phyloP scores from a whole-genome alignment of 2,329 filamentous ascomycete species.

The Penicillium sp. region DNA sequence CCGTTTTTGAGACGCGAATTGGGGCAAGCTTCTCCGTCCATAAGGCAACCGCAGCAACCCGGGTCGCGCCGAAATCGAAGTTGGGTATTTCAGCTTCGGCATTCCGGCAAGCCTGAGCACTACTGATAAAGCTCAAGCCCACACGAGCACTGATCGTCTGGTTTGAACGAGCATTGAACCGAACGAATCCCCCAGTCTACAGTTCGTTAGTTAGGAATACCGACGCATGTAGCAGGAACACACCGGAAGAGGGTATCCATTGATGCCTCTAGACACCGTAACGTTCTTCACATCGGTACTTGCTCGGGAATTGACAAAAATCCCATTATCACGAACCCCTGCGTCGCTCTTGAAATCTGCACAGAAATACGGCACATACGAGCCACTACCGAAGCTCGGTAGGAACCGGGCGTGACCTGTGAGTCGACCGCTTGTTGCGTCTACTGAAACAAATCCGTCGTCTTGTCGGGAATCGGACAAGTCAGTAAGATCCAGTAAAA shows the following conservation, averaged over 20 bases:
- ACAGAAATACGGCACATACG: conserved; percentile 67
- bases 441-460: conserved; percentile 64
- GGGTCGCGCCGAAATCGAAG: conserved; percentile 64
- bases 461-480: conserved; percentile 64
- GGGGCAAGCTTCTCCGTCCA: conserved; percentile 63
- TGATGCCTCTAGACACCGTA: conserved; percentile 61
- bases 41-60: conserved; percentile 55
- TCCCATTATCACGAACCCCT: conserved; percentile 61
- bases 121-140: conserved; percentile 71
- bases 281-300: conserved; percentile 58
- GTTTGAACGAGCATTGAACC: conserved; percentile 58
- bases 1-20: conserved; percentile 41
- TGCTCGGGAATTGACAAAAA: conserved; percentile 67
- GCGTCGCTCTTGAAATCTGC: conserved; percentile 66
- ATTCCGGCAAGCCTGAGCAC: conserved; percentile 67
- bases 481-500: conserved; percentile 69
- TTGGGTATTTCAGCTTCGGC: conserved; percentile 70
- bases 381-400: conserved; percentile 68
- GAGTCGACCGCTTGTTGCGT: conserved; percentile 63
- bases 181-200: conserved; percentile 66
- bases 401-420: conserved; percentile 64
- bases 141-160: conserved; percentile 66
- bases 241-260: conserved; percentile 58
- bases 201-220: conserved; percentile 7
- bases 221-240: not conserved